phyloP scores from a whole-genome alignment of 306 rosid genomes.

The Styphnolobium japonicum region DNA sequence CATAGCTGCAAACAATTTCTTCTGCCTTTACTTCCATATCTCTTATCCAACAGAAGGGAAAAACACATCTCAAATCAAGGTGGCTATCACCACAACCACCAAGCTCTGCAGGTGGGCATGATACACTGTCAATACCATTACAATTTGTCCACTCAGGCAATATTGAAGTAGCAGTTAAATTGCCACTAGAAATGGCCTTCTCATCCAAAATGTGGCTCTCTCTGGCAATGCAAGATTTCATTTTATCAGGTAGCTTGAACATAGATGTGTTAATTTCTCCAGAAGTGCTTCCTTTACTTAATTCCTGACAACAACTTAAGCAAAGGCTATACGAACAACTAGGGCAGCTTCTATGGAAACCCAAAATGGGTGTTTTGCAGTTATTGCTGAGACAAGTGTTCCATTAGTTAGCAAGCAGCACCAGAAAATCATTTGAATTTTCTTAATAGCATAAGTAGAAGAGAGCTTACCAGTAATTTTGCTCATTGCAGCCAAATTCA shows the following conservation, averaged over 20 bases:
- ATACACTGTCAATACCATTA: slow-evolving; percentile 39
- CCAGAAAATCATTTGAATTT: slow-evolving; percentile 15
- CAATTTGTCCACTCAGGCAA: slow-evolving; percentile 41
- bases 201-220: slow-evolving; percentile 36
- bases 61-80: slow-evolving; percentile 74
- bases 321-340: slow-evolving; percentile 82
- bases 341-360: slow-evolving; percentile 84
- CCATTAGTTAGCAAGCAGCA: slow-evolving; percentile 33
- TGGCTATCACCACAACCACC: slow-evolving; percentile 69
- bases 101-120: slow-evolving; percentile 60
- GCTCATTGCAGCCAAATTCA: slow-evolving; percentile 50
- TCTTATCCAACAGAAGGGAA: slow-evolving; percentile 66
- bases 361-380: slow-evolving; percentile 68
- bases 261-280: slow-evolving; percentile 34
- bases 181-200: slow-evolving; percentile 35
- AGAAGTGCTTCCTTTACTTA: slow-evolving; percentile 42
- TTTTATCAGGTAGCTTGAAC: slow-evolving; percentile 37
- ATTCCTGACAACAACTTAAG: slow-evolving; percentile 65
- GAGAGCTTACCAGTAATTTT: slow-evolving; percentile 54
- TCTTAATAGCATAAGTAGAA: slow-evolving; percentile 5
- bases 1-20: slow-evolving; percentile 95
- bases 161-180: slow-evolving; percentile 37
- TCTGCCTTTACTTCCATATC: slow-evolving; percentile 89
- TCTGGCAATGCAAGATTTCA: slow-evolving; percentile 31
- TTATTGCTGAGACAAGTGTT: slow-evolving; percentile 63